These are phyloP conservation scores for Gossypium laxum DNA, from an alignment of 441 rosid genomes.

Conservation along the genomic window DNA sequence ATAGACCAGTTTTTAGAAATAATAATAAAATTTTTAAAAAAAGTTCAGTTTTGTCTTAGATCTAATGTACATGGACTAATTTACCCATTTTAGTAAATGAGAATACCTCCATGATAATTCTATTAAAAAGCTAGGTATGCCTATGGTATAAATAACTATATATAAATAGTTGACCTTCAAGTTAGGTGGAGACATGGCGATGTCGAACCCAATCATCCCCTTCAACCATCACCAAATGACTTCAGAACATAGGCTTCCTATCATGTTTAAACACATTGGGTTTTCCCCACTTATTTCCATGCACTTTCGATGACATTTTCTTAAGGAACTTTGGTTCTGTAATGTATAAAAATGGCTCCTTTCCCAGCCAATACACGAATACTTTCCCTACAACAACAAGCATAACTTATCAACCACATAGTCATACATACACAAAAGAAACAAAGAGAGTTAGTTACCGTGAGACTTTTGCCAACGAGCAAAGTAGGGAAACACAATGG, in stretches of 20 bases:
- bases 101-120: too few species aligned
- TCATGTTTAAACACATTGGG: conserved; percentile 74
- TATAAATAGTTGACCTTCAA: conserved; percentile 41
- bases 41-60: too few species aligned
- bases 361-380: conserved; percentile 84
- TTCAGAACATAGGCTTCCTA: conserved; percentile 86
- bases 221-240: conserved; percentile 75
- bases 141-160: too few species aligned
- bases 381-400: conserved; percentile 48
- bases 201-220: conserved; percentile 90
- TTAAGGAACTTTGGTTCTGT: conserved; percentile 86
- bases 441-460: conserved; percentile 25
- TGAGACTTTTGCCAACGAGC: conserved; percentile 65
- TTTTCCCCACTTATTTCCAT: conserved; percentile 92
- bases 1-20: rapidly evolving
- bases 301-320: conserved; percentile 49
- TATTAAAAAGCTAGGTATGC: too few species aligned
- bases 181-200: conserved; percentile 76
- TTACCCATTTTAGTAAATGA: too few species aligned
- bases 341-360: conserved; percentile 78
- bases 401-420: neutral
- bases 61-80: too few species aligned
- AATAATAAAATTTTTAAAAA: too few species aligned
- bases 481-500: conserved; percentile 66
- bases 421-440: too few species aligned